Evolutionary conservation across 78 protist species (phyloP), one percentile per base, ranked within the genome.

Genomic region (Bigelowiella natans): DNA sequence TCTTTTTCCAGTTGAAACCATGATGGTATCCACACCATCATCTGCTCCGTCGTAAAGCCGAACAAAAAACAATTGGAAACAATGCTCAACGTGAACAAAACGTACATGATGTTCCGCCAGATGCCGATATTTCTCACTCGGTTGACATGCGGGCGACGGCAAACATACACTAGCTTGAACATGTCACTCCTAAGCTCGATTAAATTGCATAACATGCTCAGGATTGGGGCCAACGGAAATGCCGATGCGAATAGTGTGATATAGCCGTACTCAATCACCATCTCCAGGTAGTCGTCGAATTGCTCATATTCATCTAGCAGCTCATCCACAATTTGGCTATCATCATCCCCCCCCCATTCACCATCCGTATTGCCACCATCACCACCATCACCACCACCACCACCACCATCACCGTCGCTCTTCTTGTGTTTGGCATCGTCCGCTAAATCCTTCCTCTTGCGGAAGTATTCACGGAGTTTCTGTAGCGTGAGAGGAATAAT

Each of bases 261-360:
- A 89, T 94, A 94, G 7, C 95, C 95, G 38, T 18, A 51, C 92
- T 94, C 92, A 39, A 91, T 91, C 34, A 90, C 92, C 94, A 94
- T 91, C 88, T 94, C 94, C 63, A 94, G 18, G 40, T 93, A 94
- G 88, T 94, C 94, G 34, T 92, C 94, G 88, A 89, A 92, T 64
- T 36, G 39, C 38, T 85, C 92, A 30, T 87, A 73, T 40, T 73
- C 91, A 0, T 85, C 86, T 26, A n/a, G 36, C 38, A 18, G 18
- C 34, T 26, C 34, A 18, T 51, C 73, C 34, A 51, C 73, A 18
- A 51, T 7, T 7, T 26, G 34, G 18, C 73, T 51, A 51, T 7
- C 73, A 7, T 26, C 73, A 18, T 51, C 34, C 18, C 73, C 73
- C 7, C 73, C 18, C 73, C 18, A 51, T 51, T 26, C 18, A 51